Evolutionary conservation across 805 yeast genomes (phyloP).

Genomic region (Schizosaccharomyces osmophilus): DNA sequence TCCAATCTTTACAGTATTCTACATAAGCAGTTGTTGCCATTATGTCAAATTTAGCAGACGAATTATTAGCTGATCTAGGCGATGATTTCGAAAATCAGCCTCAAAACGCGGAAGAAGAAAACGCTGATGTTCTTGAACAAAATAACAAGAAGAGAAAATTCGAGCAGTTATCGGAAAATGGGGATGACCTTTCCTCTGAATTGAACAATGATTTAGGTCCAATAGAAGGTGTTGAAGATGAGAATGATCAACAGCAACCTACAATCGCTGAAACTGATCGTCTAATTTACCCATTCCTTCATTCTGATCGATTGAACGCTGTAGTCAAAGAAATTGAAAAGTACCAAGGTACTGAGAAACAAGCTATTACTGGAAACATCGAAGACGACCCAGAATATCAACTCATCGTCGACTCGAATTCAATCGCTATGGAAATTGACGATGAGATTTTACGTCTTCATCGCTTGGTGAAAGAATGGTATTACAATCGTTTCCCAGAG

Average conservation of each 20-base stretch:
- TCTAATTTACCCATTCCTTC: too few species aligned
- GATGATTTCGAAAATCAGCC: conserved; percentile 1
- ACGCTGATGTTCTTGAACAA: conserved; percentile 2
- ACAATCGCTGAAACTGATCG: not conserved
- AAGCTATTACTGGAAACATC: conserved; percentile 10
- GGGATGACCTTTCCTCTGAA: not conserved
- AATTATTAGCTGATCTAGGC: conserved; percentile 16
- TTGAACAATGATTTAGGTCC: not conserved
- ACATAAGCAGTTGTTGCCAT: not conserved
- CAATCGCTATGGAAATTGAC: conserved; percentile 27
- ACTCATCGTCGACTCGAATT: conserved; percentile 31
- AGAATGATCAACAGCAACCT: too few species aligned
- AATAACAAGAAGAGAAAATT: not conserved
- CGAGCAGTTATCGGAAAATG: not conserved
- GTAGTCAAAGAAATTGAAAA: conserved; percentile 4
- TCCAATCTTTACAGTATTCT: too few species aligned
- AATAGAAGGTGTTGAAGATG: not conserved
- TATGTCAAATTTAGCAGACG: conserved; percentile 17
- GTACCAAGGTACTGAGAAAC: conserved; percentile 5
- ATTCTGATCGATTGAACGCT: conserved; percentile 3
- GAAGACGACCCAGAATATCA: conserved; percentile 21
- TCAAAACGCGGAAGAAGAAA: conserved; percentile 6
- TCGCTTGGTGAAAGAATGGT: conserved; percentile 26
- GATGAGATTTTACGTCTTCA: conserved; percentile 29
- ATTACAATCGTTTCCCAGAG: conserved; percentile 45